These are phyloP conservation scores for Candida albicans DNA, from an alignment of 1,139 yeast species.

Conservation along the genomic window DNA sequence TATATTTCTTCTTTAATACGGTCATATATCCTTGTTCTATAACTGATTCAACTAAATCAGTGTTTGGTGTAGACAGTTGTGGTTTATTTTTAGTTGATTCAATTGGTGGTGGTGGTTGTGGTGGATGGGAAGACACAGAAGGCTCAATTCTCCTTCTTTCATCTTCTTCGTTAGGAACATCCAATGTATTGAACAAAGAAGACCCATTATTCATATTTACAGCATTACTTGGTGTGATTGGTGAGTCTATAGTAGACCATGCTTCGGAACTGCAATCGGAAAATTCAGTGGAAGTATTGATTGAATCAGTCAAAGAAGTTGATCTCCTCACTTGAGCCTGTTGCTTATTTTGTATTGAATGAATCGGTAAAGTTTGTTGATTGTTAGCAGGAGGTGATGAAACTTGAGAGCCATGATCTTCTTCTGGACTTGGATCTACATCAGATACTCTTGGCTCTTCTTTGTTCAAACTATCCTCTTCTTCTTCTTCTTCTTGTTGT, in stretches of 20 bases:
- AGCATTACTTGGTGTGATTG: conserved; percentile 3
- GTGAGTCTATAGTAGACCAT: conserved; percentile 3
- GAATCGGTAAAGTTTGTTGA: conserved; percentile 5
- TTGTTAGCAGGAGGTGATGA: background rate
- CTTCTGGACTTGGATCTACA: conserved; percentile 1
- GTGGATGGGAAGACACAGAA: background rate
- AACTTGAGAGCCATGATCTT: no score
- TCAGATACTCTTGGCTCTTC: background rate
- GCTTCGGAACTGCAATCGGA: conserved; percentile 9
- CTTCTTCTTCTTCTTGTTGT: conserved; percentile 4
- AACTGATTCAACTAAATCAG: conserved; percentile 28
- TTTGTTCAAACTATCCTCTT: background rate
- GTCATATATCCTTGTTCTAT: conserved; percentile 44
- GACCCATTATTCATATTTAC: background rate
- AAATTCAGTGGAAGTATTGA: conserved; percentile 2
- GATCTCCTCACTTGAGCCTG: conserved; percentile 1
- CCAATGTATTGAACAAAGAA: conserved; percentile 1
- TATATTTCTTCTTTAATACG: conserved; percentile 41
- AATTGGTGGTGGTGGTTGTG: background rate
- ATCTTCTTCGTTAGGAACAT: conserved; percentile 5
- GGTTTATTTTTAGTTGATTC: background rate
- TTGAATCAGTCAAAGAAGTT: conserved; percentile 1
- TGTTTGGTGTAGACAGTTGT: background rate
- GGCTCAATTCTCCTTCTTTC: conserved; percentile 1
- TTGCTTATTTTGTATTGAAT: conserved; percentile 5